Conservation (phyloP, 169 alveolate species). For the Plasmodium ovale region DNA sequence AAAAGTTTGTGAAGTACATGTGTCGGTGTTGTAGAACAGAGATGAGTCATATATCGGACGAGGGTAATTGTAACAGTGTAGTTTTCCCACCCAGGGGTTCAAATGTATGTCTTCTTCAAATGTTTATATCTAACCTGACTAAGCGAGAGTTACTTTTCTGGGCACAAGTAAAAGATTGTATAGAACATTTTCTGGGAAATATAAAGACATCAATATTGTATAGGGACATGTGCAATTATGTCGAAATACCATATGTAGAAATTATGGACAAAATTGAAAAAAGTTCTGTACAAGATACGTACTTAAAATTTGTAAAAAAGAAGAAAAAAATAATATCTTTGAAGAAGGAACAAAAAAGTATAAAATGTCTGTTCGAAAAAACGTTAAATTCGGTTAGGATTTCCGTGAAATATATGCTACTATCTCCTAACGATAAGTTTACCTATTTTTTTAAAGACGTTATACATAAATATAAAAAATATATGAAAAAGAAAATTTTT, state of each 20-base stretch:
- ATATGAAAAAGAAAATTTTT: constrained; percentile 25
- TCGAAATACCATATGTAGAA: constrained; percentile 61
- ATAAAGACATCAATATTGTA: constrained; percentile 13
- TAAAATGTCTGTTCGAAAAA: constrained; percentile 55
- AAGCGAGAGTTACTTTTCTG: constrained; percentile 38
- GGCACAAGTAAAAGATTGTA: constrained; percentile 20
- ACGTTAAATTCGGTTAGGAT: constrained; percentile 63
- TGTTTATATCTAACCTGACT: constrained; percentile 59
- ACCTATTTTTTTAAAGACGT: constrained; percentile 16
- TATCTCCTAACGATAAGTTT: constrained; percentile 12
- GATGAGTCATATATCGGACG: not conserved
- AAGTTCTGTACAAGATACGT: not conserved
- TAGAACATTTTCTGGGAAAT: constrained; percentile 45
- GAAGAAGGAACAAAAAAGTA: constrained; percentile 38
- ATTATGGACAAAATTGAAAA: constrained; percentile 16
- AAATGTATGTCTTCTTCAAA: constrained; percentile 55
- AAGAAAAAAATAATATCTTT: constrained; percentile 24
- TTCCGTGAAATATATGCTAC: constrained; percentile 49
- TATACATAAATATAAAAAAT: constrained; percentile 60
- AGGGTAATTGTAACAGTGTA: not conserved
- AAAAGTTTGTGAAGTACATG: constrained; percentile 34
- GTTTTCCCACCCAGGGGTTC: not conserved
- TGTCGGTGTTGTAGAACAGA: constrained; percentile 34
- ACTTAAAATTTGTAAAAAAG: constrained; percentile 32
- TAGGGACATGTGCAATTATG: constrained; percentile 24